Base-by-base conservation (phyloP, 768 basidiomycete genomes). In the Suillus luteus region DNA sequence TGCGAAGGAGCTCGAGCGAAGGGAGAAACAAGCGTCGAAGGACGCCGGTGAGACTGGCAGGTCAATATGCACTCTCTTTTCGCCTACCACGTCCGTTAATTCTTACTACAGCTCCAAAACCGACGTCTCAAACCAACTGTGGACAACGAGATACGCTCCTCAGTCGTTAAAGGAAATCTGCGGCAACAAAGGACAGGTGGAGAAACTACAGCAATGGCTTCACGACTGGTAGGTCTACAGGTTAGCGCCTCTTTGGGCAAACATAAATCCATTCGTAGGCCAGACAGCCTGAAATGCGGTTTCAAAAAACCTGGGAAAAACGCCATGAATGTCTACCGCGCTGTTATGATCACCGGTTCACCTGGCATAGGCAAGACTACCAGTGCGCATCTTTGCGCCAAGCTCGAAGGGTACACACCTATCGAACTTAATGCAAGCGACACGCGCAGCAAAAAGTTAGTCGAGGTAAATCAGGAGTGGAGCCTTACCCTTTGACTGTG, bases 301-400 rank as follows among this genome's bases (percentile, higher is more conserved):
- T 99, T 98, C 79, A 98, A 94, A 78, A 97, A 96, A 70, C 95
- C 95, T 1, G 97, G 97, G 0, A 96, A 96, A 77, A 87, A 85
- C 64, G 93, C 86, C 0, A 91, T 91, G 89, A 93, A 93, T 68
- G 77, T 88, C 8, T 96, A 83, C 75, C 89, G 95, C 27, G 95
- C 94, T 5, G 83, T 98, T 1, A 79, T 99, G 67, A 89, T 99
- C 65, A 93, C 93, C 1, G 97, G 97, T 0, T 87, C 96, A 1
- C 97, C 97, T 17, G 97, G 97, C 9, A 97, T 99, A 59, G 97
- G 96, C 27, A 99, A 99, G 80, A 99, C 97, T 4, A 97, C 95
- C 1, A 90, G 91, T 65, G 97, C 96, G 2, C 97, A 99, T 76
- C 72, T 99, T 35, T 90, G 91, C 68, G 96, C 96, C 2, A 91